phyloP scores from a whole-genome alignment of 176 grass and related monocot genomes.

The Pontederia crassipes region DNA sequence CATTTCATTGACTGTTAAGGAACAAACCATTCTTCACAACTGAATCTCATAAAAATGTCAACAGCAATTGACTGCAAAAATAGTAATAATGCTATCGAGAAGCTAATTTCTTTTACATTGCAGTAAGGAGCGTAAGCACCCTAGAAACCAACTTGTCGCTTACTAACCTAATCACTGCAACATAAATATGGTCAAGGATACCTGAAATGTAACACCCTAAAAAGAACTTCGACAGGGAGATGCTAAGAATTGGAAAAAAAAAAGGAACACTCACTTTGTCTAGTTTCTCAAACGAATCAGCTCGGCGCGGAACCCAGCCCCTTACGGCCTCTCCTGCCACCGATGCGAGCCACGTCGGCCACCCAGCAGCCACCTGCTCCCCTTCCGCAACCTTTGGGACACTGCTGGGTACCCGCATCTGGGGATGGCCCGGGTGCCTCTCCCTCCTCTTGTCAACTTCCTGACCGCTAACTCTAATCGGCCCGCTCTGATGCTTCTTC shows the following conservation, averaged over 20 bases:
- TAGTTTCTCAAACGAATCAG: slow-evolving; percentile 98
- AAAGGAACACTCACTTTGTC: slow-evolving; percentile 53
- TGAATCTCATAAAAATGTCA: too few species aligned
- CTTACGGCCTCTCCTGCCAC: slow-evolving; percentile 84
- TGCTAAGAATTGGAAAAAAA: background rate
- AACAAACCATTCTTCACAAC: too few species aligned
- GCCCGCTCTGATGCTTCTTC: slow-evolving; percentile 23
- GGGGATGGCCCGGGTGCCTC: slow-evolving; percentile 32
- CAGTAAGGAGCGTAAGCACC: too few species aligned
- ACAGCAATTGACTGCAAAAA: too few species aligned
- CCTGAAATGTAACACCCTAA: background rate
- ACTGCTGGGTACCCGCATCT: slow-evolving; percentile 28
- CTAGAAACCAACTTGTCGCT: too few species aligned
- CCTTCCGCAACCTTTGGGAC: slow-evolving; percentile 57
- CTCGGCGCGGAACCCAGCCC: slow-evolving; percentile 91
- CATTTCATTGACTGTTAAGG: too few species aligned
- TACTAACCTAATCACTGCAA: too few species aligned
- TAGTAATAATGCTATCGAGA: too few species aligned
- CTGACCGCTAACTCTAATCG: slow-evolving; percentile 16
- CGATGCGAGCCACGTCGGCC: slow-evolving; percentile 81
- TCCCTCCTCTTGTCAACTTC: slow-evolving; percentile 30
- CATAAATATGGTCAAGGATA: too few species aligned
- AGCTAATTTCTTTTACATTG: too few species aligned
- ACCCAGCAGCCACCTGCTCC: slow-evolving; percentile 83
- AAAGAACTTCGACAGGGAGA: background rate